Percentiles rank a stretch among this genome's conserved stretches.
phyloP scores from a whole-genome alignment of 2,329 filamentous ascomycete genomes.

The Curvularia sp. region DNA sequence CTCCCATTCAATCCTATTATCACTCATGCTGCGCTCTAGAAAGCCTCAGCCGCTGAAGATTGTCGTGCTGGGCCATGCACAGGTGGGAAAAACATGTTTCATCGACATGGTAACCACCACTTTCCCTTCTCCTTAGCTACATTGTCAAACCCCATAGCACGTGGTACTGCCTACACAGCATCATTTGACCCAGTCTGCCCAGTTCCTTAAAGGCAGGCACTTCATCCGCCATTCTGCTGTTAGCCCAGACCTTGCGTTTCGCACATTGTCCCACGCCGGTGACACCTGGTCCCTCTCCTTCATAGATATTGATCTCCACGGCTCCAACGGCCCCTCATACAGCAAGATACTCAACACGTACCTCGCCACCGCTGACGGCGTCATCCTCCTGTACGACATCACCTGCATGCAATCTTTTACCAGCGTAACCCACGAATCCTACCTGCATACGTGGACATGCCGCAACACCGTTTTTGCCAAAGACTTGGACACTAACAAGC shows the following conservation, averaged over 20 bases:
- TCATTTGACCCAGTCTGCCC: background rate
- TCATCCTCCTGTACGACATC: slow-evolving; percentile 43
- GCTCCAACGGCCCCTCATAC: slow-evolving; percentile 15
- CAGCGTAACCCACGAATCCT: slow-evolving; percentile 27
- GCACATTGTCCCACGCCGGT: slow-evolving; percentile 20
- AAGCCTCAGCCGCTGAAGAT: slow-evolving; percentile 11
- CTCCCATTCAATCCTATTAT: background rate
- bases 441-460: slow-evolving; percentile 25
- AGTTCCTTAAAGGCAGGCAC: slow-evolving; percentile 19
- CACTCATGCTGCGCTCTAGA: slow-evolving; percentile 3
- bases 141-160: background rate
- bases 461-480: slow-evolving; percentile 12
- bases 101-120: slow-evolving; percentile 28
- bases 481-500: background rate
- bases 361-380: slow-evolving; percentile 26
- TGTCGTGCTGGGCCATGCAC: slow-evolving; percentile 32
- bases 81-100: slow-evolving; percentile 40
- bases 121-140: background rate
- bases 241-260: slow-evolving; percentile 13
- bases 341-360: slow-evolving; percentile 6
- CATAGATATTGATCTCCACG: slow-evolving; percentile 33
- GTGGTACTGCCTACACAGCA: background rate
- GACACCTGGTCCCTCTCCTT: slow-evolving; percentile 16
- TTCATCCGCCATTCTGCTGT: slow-evolving; percentile 15
- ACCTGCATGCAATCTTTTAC: slow-evolving; percentile 34